Percentiles rank a stretch among this genome's conserved stretches.
phyloP scores from a whole-genome alignment of 768 basidiomycete genomes.

The Suillus lakei region DNA sequence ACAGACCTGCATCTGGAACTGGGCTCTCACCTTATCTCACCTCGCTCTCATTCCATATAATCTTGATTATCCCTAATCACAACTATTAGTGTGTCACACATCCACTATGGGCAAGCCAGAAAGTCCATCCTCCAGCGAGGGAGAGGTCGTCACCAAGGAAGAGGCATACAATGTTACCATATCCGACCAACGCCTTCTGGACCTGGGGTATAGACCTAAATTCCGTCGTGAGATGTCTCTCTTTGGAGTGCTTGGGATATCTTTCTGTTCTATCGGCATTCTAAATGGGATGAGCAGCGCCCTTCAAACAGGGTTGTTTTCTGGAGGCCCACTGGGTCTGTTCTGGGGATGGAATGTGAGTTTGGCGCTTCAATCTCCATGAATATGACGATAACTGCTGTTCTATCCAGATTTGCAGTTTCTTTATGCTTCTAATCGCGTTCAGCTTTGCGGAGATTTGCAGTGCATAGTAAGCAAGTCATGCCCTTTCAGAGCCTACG shows the following conservation, averaged over 20 bases:
- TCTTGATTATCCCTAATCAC: not conserved
- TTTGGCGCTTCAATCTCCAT: constrained; percentile 2
- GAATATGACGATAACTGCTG: not conserved
- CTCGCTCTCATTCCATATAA: not conserved
- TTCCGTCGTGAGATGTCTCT: constrained; percentile 62
- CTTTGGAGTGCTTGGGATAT: constrained; percentile 61
- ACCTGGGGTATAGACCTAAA: constrained; percentile 58
- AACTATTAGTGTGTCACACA: not conserved
- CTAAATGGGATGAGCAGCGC: constrained; percentile 65
- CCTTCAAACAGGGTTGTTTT: constrained; percentile 61
- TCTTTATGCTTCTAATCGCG: constrained; percentile 63
- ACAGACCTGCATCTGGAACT: constrained; percentile 57
- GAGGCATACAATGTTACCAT: constrained; percentile 14
- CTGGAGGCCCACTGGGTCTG: constrained; percentile 58
- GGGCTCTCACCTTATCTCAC: constrained; percentile 34
- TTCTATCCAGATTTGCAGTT: constrained; percentile 48
- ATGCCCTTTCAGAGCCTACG: not conserved
- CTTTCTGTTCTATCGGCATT: constrained; percentile 64
- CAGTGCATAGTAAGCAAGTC: constrained; percentile 52
- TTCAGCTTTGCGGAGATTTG: constrained; percentile 62
- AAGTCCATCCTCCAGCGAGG: constrained; percentile 14
- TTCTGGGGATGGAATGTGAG: constrained; percentile 70
- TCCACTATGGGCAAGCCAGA: not conserved
- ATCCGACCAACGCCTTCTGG: too few relatives aligned
- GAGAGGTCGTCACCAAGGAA: constrained; percentile 17